phyloP scores from a whole-genome alignment of 2,329 filamentous ascomycete species.

The Curvularia eragrostidis region DNA sequence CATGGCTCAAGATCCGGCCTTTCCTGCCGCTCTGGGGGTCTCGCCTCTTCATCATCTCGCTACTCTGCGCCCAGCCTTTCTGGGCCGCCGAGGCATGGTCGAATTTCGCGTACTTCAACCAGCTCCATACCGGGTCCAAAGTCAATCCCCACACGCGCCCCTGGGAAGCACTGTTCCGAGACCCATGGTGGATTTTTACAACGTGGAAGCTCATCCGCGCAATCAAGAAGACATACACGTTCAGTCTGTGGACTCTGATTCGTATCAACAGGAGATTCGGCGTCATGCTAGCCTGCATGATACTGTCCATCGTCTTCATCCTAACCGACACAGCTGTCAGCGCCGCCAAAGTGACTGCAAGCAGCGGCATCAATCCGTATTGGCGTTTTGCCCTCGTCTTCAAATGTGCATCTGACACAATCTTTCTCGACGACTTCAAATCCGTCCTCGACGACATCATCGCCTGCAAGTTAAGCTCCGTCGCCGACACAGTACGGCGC shows the following conservation, averaged over 20 bases:
- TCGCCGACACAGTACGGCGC: constrained; percentile 22
- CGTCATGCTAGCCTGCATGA: constrained; percentile 46
- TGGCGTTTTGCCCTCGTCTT: constrained; percentile 48
- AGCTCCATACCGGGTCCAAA: constrained; percentile 30
- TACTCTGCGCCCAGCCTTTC: constrained; percentile 44
- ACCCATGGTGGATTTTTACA: constrained; percentile 49
- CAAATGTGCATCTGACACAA: constrained; percentile 47
- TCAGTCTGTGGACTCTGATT: constrained; percentile 35
- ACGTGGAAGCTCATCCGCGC: constrained; percentile 42
- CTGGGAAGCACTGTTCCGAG: constrained; percentile 42
- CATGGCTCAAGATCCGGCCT: constrained; percentile 46
- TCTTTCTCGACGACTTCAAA: constrained; percentile 49
- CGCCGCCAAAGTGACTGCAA: constrained; percentile 33
- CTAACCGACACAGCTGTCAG: constrained; percentile 42
- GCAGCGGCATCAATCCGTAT: constrained; percentile 46
- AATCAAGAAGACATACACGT: constrained; percentile 45
- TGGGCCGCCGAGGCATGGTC: constrained; percentile 47
- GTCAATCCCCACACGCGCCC: constrained; percentile 40
- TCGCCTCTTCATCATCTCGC: constrained; percentile 40
- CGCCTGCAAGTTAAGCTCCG: constrained; percentile 33
- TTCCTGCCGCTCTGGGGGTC: constrained; percentile 47
- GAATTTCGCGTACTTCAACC: constrained; percentile 47
- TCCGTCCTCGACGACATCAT: constrained; percentile 45
- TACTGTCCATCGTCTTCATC: constrained; percentile 41
- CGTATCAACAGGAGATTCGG: constrained; percentile 42